These are phyloP conservation scores for Zasmidium citrigriseum DNA, from an alignment of 2,329 filamentous ascomycete species.

Conservation along the genomic window DNA sequence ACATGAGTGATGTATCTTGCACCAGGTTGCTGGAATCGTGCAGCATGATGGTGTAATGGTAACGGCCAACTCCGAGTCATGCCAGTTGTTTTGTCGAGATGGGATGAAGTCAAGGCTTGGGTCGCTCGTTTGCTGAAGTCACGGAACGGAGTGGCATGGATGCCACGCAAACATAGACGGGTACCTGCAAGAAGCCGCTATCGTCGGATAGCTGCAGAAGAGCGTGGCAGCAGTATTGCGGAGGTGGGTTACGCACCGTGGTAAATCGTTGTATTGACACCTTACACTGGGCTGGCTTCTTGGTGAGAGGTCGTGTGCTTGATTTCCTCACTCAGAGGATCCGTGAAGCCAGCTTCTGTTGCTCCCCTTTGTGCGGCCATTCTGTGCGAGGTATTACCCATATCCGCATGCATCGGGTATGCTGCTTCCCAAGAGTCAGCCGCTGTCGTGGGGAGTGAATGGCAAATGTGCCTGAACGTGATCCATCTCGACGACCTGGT, in stretches of 20 bases:
- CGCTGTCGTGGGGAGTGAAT: not conserved
- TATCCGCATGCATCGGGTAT: not conserved
- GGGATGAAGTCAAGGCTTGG: too few relatives aligned
- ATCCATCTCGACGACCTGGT: not conserved
- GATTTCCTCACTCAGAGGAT: not conserved
- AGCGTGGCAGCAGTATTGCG: not conserved
- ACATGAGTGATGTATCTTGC: not conserved
- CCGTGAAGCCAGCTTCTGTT: not conserved
- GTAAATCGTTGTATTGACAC: not conserved
- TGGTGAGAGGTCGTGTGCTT: conserved; percentile 2
- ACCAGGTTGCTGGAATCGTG: not conserved
- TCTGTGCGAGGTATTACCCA: not conserved
- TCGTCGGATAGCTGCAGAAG: not conserved
- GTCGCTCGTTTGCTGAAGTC: not conserved
- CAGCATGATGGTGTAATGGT: not conserved
- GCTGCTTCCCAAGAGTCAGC: not conserved
- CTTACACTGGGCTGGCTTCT: not conserved
- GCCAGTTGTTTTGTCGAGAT: too few relatives aligned
- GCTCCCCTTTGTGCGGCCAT: not conserved
- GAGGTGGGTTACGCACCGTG: not conserved
- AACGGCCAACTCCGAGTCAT: not conserved
- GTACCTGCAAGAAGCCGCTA: not conserved
- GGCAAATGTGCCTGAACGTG: not conserved
- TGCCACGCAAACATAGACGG: not conserved
- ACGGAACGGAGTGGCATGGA: not conserved